A percentile compares a stretch with the other conserved stretches of the same genome.
Conservation (phyloP, 1,284 basidiomycete genomes). For the Mycosarcoma mackinlayi region DNA sequence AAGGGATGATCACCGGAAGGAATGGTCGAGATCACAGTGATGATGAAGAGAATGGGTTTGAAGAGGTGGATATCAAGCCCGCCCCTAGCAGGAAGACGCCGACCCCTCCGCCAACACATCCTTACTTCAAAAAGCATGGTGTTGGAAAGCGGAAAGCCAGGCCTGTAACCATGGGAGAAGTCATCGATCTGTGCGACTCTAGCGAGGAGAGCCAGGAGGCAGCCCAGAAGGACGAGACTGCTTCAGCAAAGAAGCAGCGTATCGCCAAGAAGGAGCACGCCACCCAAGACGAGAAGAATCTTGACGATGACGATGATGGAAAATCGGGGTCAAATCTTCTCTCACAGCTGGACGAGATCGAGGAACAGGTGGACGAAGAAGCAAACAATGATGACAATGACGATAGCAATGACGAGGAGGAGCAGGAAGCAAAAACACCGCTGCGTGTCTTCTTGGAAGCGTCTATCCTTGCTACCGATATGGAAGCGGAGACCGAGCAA, state of each 20-base stretch:
- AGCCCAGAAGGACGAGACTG: conserved; percentile 1
- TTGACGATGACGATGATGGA: background rate
- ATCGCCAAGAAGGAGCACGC: conserved; percentile 8
- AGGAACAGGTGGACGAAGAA: conserved; percentile 2
- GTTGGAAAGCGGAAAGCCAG: background rate
- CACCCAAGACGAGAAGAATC: background rate
- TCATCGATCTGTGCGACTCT: conserved; percentile 35
- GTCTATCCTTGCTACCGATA: conserved; percentile 85
- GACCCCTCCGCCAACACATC: background rate
- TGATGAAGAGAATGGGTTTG: conserved; percentile 32
- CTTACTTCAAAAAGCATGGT: conserved; percentile 16
- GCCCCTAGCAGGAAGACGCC: background rate
- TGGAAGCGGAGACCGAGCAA: conserved; percentile 72
- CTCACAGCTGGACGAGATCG: conserved; percentile 21
- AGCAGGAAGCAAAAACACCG: conserved; percentile 69
- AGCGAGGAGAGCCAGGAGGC: conserved; percentile 22
- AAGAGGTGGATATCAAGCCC: conserved; percentile 68
- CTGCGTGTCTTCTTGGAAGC: conserved; percentile 84
- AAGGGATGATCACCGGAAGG: conserved; percentile 12
- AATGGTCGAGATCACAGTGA: conserved; percentile 14
- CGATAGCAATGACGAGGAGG: conserved; percentile 25
- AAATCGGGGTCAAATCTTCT: conserved; percentile 8
- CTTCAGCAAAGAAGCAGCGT: conserved; percentile 18
- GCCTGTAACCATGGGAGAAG: conserved; percentile 19
- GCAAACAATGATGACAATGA: conserved; percentile 16